Evolutionary conservation across 2,329 filamentous ascomycete genomes (phyloP).

Genomic region (Pestalotiopsis sp.): DNA sequence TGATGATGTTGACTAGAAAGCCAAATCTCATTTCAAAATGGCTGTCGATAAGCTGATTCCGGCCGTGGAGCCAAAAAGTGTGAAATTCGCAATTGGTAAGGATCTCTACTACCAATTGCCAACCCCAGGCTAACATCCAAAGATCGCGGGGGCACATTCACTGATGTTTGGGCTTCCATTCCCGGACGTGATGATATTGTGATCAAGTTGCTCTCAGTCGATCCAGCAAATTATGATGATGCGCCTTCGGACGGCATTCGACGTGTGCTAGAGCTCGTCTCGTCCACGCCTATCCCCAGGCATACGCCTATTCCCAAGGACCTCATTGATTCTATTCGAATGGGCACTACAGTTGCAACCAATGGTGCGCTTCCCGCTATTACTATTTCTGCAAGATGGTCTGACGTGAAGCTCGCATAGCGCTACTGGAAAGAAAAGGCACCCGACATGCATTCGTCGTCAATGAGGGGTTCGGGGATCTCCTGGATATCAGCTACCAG

Average conservation of each 20-base stretch:
- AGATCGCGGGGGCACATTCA: conserved; percentile 13
- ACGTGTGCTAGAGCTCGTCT: conserved; percentile 64
- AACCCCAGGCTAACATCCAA: neutral
- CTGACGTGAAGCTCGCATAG: neutral
- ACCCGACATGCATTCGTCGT: conserved; percentile 71
- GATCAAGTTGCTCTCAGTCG: conserved; percentile 75
- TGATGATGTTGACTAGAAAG: neutral
- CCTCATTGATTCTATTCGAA: conserved; percentile 20
- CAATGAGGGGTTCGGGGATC: conserved; percentile 54
- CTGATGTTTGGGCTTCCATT: conserved; percentile 54
- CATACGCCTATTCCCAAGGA: conserved; percentile 36
- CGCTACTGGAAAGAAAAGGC: conserved; percentile 72
- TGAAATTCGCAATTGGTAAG: conserved; percentile 24
- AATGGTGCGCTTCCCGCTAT: conserved; percentile 45
- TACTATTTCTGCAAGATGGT: no score
- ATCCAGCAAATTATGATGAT: conserved; percentile 70
- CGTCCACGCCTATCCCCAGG: conserved; percentile 54
- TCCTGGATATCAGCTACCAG: conserved; percentile 8
- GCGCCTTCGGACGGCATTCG: conserved; percentile 72
- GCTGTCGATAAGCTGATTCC: conserved; percentile 15
- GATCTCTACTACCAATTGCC: neutral
- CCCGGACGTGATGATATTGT: conserved; percentile 68
- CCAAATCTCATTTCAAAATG: conserved; percentile 9
- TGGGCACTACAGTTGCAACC: conserved; percentile 63
- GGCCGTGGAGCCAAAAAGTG: conserved; percentile 20